Evolutionary conservation across 345 rosid genomes (phyloP), one percentile per base, ranked within the genome.

Genomic region (Angophora floribunda): DNA sequence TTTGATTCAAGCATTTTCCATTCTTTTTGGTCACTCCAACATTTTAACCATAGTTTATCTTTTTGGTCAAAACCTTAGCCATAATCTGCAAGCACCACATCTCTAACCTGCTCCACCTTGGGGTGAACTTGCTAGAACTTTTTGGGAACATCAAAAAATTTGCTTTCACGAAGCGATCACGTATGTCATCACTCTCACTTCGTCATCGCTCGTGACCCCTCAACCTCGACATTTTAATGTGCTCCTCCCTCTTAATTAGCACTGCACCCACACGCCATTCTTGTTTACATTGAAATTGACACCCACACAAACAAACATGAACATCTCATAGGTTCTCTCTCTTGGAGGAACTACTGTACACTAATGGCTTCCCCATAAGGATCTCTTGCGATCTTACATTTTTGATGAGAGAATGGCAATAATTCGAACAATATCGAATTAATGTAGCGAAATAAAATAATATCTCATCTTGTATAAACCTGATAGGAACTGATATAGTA

Each of bases 281-380:
- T 28, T 87, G 32, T 6, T 22, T 86, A 13, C 19, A 47, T 26
- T 15, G 30, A 22, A 28, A 32, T 24, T 17, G 30, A 28, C 32
- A 14, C 70, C 12, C n/a, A 41, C 70, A 16, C 36, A 26, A 22
- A 24, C 57, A 63, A 59, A 26, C 30, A 26, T n/a, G 0, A 24
- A 9, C 36, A 13, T 16, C 47, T n/a, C n/a, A 14, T 59, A 52
- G 19, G 78, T 26, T 51, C 19, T 14, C 88, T 80, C 86, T 57
- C 11, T 4, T 36, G 41, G 41, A 63, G 22, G 32, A 36, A 28
- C 45, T 12, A 86, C 45, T 22, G 85, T 45, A 8, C 61, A 30
- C 67, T 30, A 51, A 91, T 93, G 94, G 92, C 93, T 36, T n/a
- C 92, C 52, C 51, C 57, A 92, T 92, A 87, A 91, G 92, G 70